These are phyloP conservation scores for Knufia fluminis DNA, from an alignment of 2,329 filamentous ascomycete species.

Conservation along the genomic window DNA sequence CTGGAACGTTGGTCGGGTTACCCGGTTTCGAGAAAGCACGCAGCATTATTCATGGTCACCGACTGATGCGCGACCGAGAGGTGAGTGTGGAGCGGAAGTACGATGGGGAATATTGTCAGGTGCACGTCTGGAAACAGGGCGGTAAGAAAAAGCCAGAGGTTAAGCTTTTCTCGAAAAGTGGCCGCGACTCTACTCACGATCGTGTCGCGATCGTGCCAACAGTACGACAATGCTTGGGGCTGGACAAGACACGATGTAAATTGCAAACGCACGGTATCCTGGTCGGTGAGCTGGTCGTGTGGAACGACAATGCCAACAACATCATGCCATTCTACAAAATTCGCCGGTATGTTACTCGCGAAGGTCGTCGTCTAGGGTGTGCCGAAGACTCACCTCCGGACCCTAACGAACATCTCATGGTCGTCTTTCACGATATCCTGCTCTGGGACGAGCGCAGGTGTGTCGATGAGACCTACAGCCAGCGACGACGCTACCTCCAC, in stretches of 20 bases:
- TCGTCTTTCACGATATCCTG: constrained; percentile 52
- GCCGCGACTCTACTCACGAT: constrained; percentile 66
- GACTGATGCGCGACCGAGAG: constrained; percentile 43
- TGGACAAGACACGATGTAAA: constrained; percentile 49
- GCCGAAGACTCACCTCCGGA: constrained; percentile 49
- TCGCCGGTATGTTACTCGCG: constrained; percentile 65
- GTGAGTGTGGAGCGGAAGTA: constrained; percentile 67
- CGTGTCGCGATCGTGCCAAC: constrained; percentile 51
- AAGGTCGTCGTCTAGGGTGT: constrained; percentile 59
- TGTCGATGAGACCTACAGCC: constrained; percentile 36
- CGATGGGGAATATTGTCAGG: constrained; percentile 83
- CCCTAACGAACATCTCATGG: constrained; percentile 17
- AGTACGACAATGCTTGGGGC: constrained; percentile 54
- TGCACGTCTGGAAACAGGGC: constrained; percentile 63
- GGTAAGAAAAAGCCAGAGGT: constrained; percentile 42
- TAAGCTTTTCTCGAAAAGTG: constrained; percentile 83
- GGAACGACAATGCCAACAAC: constrained; percentile 55
- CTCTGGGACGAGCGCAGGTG: constrained; percentile 46
- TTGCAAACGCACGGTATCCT: constrained; percentile 61
- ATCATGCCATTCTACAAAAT: constrained; percentile 73
- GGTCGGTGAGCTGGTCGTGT: constrained; percentile 73
- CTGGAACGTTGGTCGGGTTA: constrained; percentile 51
- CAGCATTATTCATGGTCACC: constrained; percentile 60
- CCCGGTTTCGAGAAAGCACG: constrained; percentile 52
- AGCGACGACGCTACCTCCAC: constrained; percentile 44